Base-by-base conservation (phyloP, 2,329 filamentous ascomycete genomes). In the Sporothrix humicola region DNA sequence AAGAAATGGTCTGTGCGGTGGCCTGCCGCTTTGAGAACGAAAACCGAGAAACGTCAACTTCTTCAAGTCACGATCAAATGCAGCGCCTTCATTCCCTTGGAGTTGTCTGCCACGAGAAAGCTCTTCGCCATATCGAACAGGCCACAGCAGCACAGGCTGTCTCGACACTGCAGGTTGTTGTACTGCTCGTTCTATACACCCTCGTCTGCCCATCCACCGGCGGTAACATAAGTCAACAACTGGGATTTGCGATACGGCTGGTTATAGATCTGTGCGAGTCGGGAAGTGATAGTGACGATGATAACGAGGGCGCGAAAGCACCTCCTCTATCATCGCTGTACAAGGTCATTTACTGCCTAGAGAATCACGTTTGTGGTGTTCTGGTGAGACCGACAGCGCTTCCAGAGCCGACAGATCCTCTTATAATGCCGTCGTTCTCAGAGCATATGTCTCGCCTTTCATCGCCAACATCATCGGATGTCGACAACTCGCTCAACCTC, bases 161-260 rank as follows among this genome's bases (percentile, higher is more conserved):
- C 10, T 72, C 71, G 7, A 72, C 71, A 17, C 50, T 72, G 48
- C 71, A 72, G 42, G 71, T 72, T 2, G 71, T 66, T n/a, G 71
- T 66, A 3, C 20, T 72, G 48, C 61, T 72, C 17, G 71, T 72
- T 10, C 48, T 72, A 1, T 58, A 72, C 59, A 72, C 71, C 13
- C 71, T 72, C 10, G 52, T 72, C 10, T 42, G 71, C 1, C 71
- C 71, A 2, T 50, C 70, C 5, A 72, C 26, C 6, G 65, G 71
- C 20, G 71, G 71, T 31, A 72, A 72, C 48, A 44, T 72, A 13
- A 72, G 71, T 50, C 71, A 72, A 31, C 71, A 72, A 48, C 71
- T 72, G 0, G 71, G 71, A 7, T 72, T 72, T 66, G 71, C 71
- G 12, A 66, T 66, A 23, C 71, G 71, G 31, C 71, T 72, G 17